A percentile compares a stretch with the other conserved stretches of the same genome.
Evolutionary conservation across 1,139 yeast genomes (phyloP).

Genomic region (Wickerhamomyces sp.): DNA sequence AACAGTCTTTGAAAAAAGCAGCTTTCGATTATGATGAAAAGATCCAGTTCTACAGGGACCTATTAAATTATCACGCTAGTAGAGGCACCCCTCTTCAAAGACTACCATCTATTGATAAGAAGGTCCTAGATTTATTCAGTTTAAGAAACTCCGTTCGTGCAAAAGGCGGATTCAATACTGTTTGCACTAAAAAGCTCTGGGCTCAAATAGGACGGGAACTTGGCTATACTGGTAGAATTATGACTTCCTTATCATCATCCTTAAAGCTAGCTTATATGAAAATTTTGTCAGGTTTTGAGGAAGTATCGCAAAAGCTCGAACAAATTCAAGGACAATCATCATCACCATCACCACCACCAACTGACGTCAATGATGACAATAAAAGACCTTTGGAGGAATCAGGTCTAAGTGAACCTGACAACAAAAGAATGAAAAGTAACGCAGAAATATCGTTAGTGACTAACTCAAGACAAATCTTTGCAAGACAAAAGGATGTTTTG

Average conservation of each 20-base stretch:
- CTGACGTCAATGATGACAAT: slow-evolving; percentile 12
- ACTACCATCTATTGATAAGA: slow-evolving; percentile 53
- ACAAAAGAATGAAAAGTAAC: slow-evolving; percentile 7
- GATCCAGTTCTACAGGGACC: slow-evolving; percentile 30
- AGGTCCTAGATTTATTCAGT: slow-evolving; percentile 51
- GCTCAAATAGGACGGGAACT: slow-evolving; percentile 69
- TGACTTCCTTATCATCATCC: slow-evolving; percentile 69
- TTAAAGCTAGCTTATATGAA: slow-evolving; percentile 53
- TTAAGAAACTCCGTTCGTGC: slow-evolving; percentile 45
- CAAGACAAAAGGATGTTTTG: slow-evolving; percentile 41
- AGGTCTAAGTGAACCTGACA: background rate
- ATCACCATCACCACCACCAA: background rate
- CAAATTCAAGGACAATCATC: slow-evolving; percentile 1
- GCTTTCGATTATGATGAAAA: slow-evolving; percentile 28
- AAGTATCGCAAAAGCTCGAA: background rate
- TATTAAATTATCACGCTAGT: slow-evolving; percentile 29
- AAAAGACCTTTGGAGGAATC: slow-evolving; percentile 15
- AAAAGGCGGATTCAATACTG: slow-evolving; percentile 56
- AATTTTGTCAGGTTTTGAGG: slow-evolving; percentile 12
- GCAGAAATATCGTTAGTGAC: slow-evolving; percentile 31
- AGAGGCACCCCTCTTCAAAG: slow-evolving; percentile 22
- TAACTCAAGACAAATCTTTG: slow-evolving; percentile 44
- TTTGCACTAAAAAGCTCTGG: slow-evolving; percentile 56
- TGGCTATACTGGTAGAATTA: slow-evolving; percentile 66
- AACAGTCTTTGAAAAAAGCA: slow-evolving; percentile 43